A percentile compares a stretch with the other conserved stretches of the same genome.
Evolutionary conservation across 2,329 filamentous ascomycete species (phyloP).

Genomic region (Colletotrichum musae): DNA sequence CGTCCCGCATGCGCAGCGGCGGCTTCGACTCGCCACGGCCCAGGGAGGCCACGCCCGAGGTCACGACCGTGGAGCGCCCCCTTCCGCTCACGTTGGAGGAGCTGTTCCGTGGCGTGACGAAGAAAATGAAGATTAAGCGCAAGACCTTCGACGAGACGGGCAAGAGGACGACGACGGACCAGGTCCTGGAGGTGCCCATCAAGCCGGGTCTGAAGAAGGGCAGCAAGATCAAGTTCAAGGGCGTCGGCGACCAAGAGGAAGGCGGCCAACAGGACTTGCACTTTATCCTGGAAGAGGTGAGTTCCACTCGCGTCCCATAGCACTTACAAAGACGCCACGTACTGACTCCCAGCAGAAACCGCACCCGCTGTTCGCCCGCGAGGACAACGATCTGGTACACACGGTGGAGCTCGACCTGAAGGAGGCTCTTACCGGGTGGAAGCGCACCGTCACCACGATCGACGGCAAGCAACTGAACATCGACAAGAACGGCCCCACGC

Average conservation of each 20-base stretch:
- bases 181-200: conserved; percentile 94
- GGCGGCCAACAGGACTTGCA: conserved; percentile 96
- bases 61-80: conserved; percentile 90
- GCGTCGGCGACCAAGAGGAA: conserved; percentile 97
- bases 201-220: conserved; percentile 96
- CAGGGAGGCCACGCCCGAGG: conserved; percentile 80
- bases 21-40: conserved; percentile 47
- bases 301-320: conserved; percentile 44
- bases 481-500: conserved; percentile 86
- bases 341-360: conserved; percentile 78
- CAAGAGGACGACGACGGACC: conserved; percentile 89
- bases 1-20: conserved; percentile 58
- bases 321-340: neutral
- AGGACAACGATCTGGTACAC: conserved; percentile 88
- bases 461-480: conserved; percentile 89
- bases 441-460: conserved; percentile 90
- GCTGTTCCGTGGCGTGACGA: conserved; percentile 86
- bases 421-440: conserved; percentile 95
- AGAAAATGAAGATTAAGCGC: conserved; percentile 98
- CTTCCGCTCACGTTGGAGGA: conserved; percentile 89
- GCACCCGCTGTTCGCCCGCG: conserved; percentile 86
- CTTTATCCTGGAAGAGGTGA: conserved; percentile 94
- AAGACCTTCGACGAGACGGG: conserved; percentile 92
- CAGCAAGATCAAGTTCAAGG: conserved; percentile 98
- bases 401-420: conserved; percentile 88